Evolutionary conservation across 441 rosid species (phyloP).

Genomic region (Gossypium davidsonii): DNA sequence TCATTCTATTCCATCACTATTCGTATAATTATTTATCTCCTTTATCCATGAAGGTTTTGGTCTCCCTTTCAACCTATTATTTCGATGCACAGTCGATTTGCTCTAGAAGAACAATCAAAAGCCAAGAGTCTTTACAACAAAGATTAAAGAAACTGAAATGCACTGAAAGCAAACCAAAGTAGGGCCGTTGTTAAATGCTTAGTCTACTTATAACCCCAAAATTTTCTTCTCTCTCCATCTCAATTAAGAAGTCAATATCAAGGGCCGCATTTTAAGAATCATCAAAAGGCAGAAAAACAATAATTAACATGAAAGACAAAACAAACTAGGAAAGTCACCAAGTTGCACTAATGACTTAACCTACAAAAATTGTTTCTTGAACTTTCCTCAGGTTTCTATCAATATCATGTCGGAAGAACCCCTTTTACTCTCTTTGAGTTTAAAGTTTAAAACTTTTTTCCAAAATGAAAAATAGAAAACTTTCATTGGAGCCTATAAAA

Average conservation of each 20-base stretch:
- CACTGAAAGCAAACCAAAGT: neutral
- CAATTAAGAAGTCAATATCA: neutral
- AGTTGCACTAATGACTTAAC: neutral
- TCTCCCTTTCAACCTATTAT: neutral
- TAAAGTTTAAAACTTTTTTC: neutral
- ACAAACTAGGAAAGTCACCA: neutral
- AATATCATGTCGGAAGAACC: neutral
- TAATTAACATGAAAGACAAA: neutral
- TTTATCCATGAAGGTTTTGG: neutral
- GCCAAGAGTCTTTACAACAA: neutral
- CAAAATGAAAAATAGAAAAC: neutral
- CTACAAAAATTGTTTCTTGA: neutral
- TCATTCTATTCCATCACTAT: neutral
- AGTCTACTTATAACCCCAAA: neutral
- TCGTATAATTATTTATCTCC: neutral
- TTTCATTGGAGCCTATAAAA: neutral
- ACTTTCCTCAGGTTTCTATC: neutral
- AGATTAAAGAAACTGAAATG: neutral
- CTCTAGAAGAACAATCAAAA: neutral
- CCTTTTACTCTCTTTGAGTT: neutral
- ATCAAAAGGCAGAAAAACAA: neutral
- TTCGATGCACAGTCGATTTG: neutral
- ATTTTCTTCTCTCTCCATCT: neutral
- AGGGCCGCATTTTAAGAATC: neutral
- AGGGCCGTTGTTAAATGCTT: neutral